A percentile compares a stretch with the other conserved stretches of the same genome.
Evolutionary conservation across 306 rosid genomes (phyloP).

Genomic region (Purshia tridentata): DNA sequence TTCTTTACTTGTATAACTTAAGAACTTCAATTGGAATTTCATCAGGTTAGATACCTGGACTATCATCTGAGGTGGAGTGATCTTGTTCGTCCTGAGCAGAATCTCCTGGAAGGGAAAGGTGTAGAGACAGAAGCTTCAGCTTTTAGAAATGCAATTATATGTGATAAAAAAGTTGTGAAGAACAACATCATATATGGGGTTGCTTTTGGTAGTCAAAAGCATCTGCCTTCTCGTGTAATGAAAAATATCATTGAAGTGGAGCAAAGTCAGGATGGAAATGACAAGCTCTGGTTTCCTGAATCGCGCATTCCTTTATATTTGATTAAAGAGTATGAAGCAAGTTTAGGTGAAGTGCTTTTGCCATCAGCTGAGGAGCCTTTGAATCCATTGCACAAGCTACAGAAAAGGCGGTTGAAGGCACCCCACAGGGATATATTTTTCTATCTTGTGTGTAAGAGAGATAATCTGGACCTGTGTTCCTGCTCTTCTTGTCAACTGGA

Average conservation of each 20-base stretch:
- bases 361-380: conserved; percentile 40
- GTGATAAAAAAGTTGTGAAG: conserved; percentile 58
- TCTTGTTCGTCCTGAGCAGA: conserved; percentile 91
- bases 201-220: conserved; percentile 86
- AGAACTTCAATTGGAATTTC: conserved; percentile 35
- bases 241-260: conserved; percentile 73
- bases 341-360: conserved; percentile 28
- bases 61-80: conserved; percentile 86
- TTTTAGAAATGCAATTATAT: conserved; percentile 82
- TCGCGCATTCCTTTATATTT: conserved; percentile 76
- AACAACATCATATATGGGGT: conserved; percentile 61
- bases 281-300: conserved; percentile 83
- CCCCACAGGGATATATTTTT: conserved; percentile 59
- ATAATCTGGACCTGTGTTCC: conserved; percentile 52
- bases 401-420: conserved; percentile 45
- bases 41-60: conserved; percentile 90
- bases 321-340: conserved; percentile 80
- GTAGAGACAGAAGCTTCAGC: conserved; percentile 85
- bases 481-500: conserved; percentile 74
- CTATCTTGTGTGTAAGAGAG: conserved; percentile 84
- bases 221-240: conserved; percentile 90
- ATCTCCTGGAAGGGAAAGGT: conserved; percentile 70
- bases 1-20: conserved; percentile 17
- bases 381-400: conserved; percentile 42
- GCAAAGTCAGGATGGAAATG: conserved; percentile 54